These are phyloP conservation scores for Aureobasidium sp. DNA, from an alignment of 2,329 filamentous ascomycete species.

Conservation along the genomic window DNA sequence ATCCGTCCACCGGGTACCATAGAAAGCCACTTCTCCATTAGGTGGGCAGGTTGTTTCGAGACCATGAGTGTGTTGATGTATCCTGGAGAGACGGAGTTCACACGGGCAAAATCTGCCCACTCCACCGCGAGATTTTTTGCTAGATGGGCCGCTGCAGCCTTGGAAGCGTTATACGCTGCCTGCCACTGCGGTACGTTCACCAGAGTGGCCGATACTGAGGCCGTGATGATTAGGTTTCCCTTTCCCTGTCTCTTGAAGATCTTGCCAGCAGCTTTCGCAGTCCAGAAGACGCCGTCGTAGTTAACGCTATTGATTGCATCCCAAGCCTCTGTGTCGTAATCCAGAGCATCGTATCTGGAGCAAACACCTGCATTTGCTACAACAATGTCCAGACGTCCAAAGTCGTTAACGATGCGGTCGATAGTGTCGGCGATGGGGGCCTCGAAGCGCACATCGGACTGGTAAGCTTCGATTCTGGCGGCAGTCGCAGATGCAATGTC, in stretches of 20 bases:
- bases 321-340: constrained; percentile 45
- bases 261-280: constrained; percentile 71
- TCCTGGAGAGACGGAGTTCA: constrained; percentile 63
- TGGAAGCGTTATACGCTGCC: constrained; percentile 32
- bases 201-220: constrained; percentile 82
- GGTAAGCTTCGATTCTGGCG: neutral
- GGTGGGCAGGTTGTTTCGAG: constrained; percentile 53
- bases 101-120: constrained; percentile 54
- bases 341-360: constrained; percentile 50
- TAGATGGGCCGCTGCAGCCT: constrained; percentile 25
- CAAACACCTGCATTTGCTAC: constrained; percentile 23
- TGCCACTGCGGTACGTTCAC: constrained; percentile 91
- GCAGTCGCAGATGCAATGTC: too few species aligned
- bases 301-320: constrained; percentile 45
- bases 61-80: constrained; percentile 67
- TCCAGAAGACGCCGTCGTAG: constrained; percentile 79
- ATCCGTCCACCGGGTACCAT: constrained; percentile 45
- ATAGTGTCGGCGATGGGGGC: constrained; percentile 47
- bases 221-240: constrained; percentile 87
- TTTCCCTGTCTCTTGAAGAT: constrained; percentile 75
- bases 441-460: constrained; percentile 69
- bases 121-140: constrained; percentile 64
- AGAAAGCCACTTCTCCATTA: constrained; percentile 55
- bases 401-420: constrained; percentile 23
- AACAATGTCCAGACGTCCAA: neutral